Base-by-base conservation (phyloP, 768 basidiomycete species). In the Termitomyces sp. region DNA sequence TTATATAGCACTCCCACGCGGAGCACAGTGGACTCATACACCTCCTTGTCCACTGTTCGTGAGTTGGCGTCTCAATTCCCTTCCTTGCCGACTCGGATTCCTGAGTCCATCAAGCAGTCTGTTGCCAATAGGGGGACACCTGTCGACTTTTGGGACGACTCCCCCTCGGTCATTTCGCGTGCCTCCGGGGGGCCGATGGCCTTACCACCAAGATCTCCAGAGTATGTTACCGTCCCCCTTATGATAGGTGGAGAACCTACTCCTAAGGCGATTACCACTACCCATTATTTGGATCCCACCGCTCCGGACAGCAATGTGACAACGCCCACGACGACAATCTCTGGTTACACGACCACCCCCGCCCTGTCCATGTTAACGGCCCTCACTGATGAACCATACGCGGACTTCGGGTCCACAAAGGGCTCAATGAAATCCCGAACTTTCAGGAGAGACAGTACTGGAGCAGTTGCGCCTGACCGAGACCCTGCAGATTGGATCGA, bases 11-110 rank as follows among this genome's bases (percentile, higher is more conserved):
- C 7, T 6, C 5, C 11, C 38, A 40, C 28, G 40, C 44, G 44
- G n/a, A 65, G 60, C 65, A 70, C 74, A 61, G 70, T 71, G n/a
- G 72, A 72, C 35, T 76, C 79, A 38, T 67, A 70, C 3, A 81
- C 84, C 60, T 78, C 75, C 24, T 62, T 82, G 28, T 71, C 75
- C 65, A 73, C 78, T 20, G 78, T 87, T 38, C 80, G 78, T 20
- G 82, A 84, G 39, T 73, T 87, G 57, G 78, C 84, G 6, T 63
- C 70, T 42, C 81, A 80, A 69, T 89, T 88, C 72, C 84, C 87
- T 40, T 75, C 71, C 15, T 75, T 81, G 54, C 84, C 83, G 6
- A 69, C 74, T 39, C 70, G 74, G 45, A 65, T 73, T 24, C 67
- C 71, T 62, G 66, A 62, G 62, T 61, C 72, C 2, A 38, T 50